Conservation (phyloP, 192 early-diverging fungal species). For the Chytriomyces sp. region DNA sequence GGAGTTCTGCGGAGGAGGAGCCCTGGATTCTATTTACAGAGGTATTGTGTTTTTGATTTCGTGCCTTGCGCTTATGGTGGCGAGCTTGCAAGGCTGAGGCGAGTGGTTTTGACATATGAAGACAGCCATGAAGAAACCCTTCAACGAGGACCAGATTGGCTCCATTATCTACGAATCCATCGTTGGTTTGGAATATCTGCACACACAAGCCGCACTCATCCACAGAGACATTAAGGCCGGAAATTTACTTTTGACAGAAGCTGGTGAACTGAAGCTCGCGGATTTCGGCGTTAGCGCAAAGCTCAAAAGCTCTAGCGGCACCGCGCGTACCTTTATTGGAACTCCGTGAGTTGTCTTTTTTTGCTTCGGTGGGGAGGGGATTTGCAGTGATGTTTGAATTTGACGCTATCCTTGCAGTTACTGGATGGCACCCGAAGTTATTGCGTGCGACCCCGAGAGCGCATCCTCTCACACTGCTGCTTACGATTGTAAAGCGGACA, state of each 20-base stretch:
- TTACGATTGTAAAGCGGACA: constrained; percentile 62
- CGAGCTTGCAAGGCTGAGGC: too few relatives aligned
- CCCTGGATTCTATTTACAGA: constrained; percentile 63
- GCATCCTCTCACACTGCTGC: constrained; percentile 38
- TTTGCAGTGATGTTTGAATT: background rate
- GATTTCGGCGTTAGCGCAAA: constrained; percentile 71
- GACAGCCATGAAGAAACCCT: constrained; percentile 55
- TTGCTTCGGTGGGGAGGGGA: background rate
- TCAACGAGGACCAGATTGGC: constrained; percentile 60
- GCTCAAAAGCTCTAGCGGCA: constrained; percentile 40
- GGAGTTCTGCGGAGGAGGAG: constrained; percentile 64
- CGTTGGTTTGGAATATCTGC: constrained; percentile 61
- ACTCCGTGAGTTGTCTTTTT: constrained; percentile 51
- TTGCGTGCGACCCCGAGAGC: constrained; percentile 53
- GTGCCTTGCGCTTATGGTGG: background rate
- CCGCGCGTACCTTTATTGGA: constrained; percentile 64
- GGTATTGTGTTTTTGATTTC: constrained; percentile 32
- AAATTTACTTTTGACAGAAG: constrained; percentile 59
- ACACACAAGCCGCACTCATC: constrained; percentile 55
- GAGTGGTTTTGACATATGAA: background rate
- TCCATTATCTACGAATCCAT: constrained; percentile 62
- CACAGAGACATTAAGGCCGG: constrained; percentile 71
- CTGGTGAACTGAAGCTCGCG: constrained; percentile 59
- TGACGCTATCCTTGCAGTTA: constrained; percentile 41
- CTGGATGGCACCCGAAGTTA: constrained; percentile 71